These are phyloP conservation scores for Lophium mytilinum DNA, from an alignment of 495 filamentous ascomycete genomes.

Conservation along the genomic window DNA sequence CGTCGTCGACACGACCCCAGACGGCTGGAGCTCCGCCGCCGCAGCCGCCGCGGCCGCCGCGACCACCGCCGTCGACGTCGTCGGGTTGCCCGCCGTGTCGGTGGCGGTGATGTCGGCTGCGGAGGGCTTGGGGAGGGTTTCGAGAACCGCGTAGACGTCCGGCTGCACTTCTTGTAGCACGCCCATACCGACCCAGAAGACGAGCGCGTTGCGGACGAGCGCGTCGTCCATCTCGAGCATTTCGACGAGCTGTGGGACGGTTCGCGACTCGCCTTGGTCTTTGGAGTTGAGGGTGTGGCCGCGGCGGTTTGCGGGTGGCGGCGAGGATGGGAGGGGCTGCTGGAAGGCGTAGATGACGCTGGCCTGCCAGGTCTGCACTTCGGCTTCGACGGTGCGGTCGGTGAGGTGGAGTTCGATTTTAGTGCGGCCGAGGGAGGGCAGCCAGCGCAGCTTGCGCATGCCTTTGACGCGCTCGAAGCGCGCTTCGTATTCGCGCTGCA, in stretches of 20 bases:
- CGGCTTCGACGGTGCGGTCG: conserved; percentile 63
- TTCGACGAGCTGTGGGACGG: conserved; percentile 53
- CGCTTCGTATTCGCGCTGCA: conserved; percentile 61
- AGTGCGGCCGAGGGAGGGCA: conserved; percentile 71
- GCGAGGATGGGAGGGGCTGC: conserved; percentile 8
- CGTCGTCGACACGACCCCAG: conserved; percentile 26
- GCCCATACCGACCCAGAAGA: conserved; percentile 76
- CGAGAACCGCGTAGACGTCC: conserved; percentile 55
- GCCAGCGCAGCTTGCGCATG: conserved; percentile 80
- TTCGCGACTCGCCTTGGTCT: conserved; percentile 37
- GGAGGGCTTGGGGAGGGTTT: conserved; percentile 45
- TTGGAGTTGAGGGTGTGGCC: neutral
- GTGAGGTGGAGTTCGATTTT: conserved; percentile 73
- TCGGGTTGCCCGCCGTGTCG: conserved; percentile 36
- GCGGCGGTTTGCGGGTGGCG: neutral
- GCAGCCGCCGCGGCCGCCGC: conserved; percentile 40
- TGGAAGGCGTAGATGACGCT: conserved; percentile 85
- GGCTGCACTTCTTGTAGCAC: conserved; percentile 56
- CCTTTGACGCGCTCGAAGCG: conserved; percentile 75
- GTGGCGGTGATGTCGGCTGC: conserved; percentile 33
- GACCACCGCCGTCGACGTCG: conserved; percentile 39
- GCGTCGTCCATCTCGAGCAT: conserved; percentile 66
- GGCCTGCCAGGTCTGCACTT: conserved; percentile 74
- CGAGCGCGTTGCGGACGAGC: conserved; percentile 67
- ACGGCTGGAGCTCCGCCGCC: conserved; percentile 41